Percentiles rank a stretch among this genome's conserved stretches.
Conservation (phyloP, 306 rosid genomes). For the Malus domestica region DNA sequence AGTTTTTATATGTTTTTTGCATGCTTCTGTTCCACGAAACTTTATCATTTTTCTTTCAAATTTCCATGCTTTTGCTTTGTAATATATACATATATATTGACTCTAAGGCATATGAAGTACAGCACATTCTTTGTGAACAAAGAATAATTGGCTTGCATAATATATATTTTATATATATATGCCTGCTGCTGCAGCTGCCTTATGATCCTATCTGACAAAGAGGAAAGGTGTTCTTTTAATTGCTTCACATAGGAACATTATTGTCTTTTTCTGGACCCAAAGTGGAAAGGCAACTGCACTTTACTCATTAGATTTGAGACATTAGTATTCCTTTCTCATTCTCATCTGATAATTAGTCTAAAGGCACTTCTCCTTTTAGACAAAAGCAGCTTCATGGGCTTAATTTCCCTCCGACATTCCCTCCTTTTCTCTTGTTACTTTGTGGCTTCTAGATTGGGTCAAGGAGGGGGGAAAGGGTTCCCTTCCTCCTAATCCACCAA, state of each 20-base stretch:
- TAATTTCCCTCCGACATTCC: slow-evolving; percentile 5
- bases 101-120: not conserved
- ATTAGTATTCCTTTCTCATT: slow-evolving; percentile 10
- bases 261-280: not conserved
- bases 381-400: not conserved
- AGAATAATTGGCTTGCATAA: not conserved
- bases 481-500: too few relatives aligned
- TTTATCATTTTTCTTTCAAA: not conserved
- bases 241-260: not conserved
- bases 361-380: not conserved
- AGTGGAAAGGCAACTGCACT: not conserved
- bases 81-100: not conserved
- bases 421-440: not conserved
- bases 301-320: not conserved
- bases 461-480: not conserved
- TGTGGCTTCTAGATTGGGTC: slow-evolving; percentile 8
- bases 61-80: not conserved
- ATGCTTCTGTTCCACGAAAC: slow-evolving; percentile 2
- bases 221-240: slow-evolving; percentile 1
- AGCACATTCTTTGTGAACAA: not conserved
- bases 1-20: not conserved
- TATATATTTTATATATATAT: not conserved
- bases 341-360: not conserved
- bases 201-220: not conserved
- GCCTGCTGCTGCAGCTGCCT: not conserved